Percentiles rank a stretch among this genome's conserved stretches.
These are phyloP conservation scores for Penicillium sp. DNA, from an alignment of 2,329 filamentous ascomycete genomes.

Conservation along the genomic window DNA sequence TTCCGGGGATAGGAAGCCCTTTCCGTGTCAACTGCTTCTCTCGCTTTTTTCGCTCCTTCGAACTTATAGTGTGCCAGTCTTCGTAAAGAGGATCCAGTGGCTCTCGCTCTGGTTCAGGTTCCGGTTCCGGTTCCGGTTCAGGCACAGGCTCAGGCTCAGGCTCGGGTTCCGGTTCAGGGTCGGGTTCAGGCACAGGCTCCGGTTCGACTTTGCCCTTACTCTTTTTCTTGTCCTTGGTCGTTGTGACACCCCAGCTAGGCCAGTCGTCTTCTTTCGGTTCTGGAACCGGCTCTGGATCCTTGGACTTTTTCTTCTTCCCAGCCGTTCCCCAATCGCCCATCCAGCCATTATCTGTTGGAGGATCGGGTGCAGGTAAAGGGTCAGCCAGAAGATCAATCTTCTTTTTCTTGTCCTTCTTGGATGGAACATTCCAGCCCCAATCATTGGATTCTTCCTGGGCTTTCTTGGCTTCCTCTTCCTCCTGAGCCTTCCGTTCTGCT, in stretches of 20 bases:
- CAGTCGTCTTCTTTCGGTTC: slow-evolving; percentile 30
- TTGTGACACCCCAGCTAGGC: slow-evolving; percentile 24
- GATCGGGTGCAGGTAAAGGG: slow-evolving; percentile 29
- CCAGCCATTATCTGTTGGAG: slow-evolving; percentile 36
- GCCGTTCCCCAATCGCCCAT: slow-evolving; percentile 29
- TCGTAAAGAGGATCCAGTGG: slow-evolving; percentile 37
- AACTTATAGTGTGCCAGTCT: slow-evolving; percentile 33
- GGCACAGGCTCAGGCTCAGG: slow-evolving; percentile 30
- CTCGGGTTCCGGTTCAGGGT: slow-evolving; percentile 22
- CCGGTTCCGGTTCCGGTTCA: slow-evolving; percentile 31
- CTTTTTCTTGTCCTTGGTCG: slow-evolving; percentile 32
- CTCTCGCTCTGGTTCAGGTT: slow-evolving; percentile 23
- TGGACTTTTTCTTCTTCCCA: slow-evolving; percentile 42
- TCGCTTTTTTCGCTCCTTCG: slow-evolving; percentile 49
- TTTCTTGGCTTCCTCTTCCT: slow-evolving; percentile 17
- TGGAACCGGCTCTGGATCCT: slow-evolving; percentile 21
- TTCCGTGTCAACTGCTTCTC: slow-evolving; percentile 32
- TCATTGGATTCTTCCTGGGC: slow-evolving; percentile 26
- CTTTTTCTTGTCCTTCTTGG: slow-evolving; percentile 37
- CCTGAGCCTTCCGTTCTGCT: slow-evolving; percentile 24
- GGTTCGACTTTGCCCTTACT: slow-evolving; percentile 31
- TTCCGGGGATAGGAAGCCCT: slow-evolving; percentile 31
- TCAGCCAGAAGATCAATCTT: slow-evolving; percentile 27
- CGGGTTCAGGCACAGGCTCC: slow-evolving; percentile 16
- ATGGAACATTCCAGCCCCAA: slow-evolving; percentile 28